Evolutionary conservation across 2,329 filamentous ascomycete genomes (phyloP), one percentile per base, ranked within the genome.

Genomic region (Neonectria neomacrospora): DNA sequence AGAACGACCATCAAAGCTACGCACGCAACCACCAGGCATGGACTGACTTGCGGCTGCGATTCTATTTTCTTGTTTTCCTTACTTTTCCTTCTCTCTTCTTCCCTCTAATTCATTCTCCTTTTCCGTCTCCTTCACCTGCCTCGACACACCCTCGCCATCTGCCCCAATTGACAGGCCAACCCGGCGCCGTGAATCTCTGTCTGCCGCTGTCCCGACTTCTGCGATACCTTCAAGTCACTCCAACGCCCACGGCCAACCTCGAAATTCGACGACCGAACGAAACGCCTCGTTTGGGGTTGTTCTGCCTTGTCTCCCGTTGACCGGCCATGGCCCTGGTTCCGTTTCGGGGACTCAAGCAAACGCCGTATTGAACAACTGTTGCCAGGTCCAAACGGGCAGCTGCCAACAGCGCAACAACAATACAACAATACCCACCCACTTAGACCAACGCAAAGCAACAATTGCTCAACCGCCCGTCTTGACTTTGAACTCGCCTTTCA

Each of bases 21-120:
- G 62, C 62, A 72, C 69, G 69, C 68, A 74, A 73, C 71, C 67
- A 71, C 68, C 68, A 76, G 68, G 66, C 73, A 73, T 73, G 71
- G 71, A 73, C 67, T 73, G 69, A 71, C 69, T 67, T 67, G 64
- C 28, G 59, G 62, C 66, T 67, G 61, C 64, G 65, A 65, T 67
- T 73, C 54, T 34, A 22, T 68, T 66, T 66, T 65, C 59, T 57
- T 45, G 64, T 51, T 60, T 56, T 58, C 32, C 28, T 69, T 61
- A 69, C 63, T 52, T 55, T 56, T 63, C 61, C 67, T 59, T 61
- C 53, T 51, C 34, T 55, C 57, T 54, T 66, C 59, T 14, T 53
- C 55, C 10, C 54, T 66, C 53, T n/a, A 3, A 54, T 61, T 65
- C 58, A 16, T 55, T 57, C 56, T 65, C 55, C 20, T 54, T 53